These are phyloP conservation scores for Pyrus hybrid DNA, from an alignment of 331 rosid genomes.

Conservation along the genomic window DNA sequence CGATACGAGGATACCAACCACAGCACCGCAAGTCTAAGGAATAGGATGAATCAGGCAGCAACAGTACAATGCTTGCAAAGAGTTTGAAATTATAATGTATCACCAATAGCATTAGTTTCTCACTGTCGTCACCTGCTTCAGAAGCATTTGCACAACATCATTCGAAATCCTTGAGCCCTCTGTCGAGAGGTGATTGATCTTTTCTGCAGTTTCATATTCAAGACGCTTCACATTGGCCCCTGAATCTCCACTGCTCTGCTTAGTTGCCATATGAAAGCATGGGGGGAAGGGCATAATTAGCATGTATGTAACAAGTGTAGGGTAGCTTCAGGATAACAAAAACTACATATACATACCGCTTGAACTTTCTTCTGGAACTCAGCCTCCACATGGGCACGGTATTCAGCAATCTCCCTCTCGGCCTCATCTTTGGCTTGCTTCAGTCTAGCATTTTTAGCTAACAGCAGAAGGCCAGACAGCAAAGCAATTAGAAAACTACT, in stretches of 20 bases:
- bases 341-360: constrained; percentile 33
- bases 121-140: constrained; percentile 15
- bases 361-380: constrained; percentile 70
- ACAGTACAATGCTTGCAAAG: constrained; percentile 8
- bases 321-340: neutral
- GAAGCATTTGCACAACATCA: constrained; percentile 13
- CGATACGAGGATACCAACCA: constrained; percentile 10
- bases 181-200: constrained; percentile 13
- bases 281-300: neutral
- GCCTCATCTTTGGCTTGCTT: constrained; percentile 91
- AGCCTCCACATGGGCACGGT: constrained; percentile 56
- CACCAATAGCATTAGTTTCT: constrained; percentile 9
- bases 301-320: neutral
- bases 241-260: constrained; percentile 73
- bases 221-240: constrained; percentile 82
- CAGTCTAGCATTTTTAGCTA: constrained; percentile 78
- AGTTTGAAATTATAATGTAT: neutral
- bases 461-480: constrained; percentile 1
- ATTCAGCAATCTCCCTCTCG: constrained; percentile 64
- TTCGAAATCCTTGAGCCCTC: constrained; percentile 1
- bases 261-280: neutral
- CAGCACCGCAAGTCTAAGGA: constrained; percentile 16
- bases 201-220: constrained; percentile 47
- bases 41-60: constrained; percentile 23
- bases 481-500: constrained; percentile 3